Evolutionary conservation across 805 yeast genomes (phyloP).

Genomic region (Zygosaccharomyces kombuchaensis): DNA sequence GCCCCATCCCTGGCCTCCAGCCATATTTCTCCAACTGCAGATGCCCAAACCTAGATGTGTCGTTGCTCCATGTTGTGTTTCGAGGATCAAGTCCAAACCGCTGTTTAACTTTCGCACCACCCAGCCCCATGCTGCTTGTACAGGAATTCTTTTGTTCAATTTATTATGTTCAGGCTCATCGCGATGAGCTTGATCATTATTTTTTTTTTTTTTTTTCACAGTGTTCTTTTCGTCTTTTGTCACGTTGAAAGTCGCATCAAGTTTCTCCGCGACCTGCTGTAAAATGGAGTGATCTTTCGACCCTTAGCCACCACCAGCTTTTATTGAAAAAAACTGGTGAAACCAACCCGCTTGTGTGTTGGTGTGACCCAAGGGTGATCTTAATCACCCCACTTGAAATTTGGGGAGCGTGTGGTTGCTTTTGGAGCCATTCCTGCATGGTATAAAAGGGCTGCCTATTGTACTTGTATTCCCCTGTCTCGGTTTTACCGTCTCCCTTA

Average conservation of each 20-base stretch:
- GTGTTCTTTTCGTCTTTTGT: not conserved
- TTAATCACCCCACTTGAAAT: not conserved
- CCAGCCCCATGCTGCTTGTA: constrained; percentile 59
- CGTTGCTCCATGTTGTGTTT: constrained; percentile 91
- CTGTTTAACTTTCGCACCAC: constrained; percentile 74
- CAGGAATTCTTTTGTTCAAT: too few species aligned
- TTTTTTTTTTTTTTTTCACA: not conserved
- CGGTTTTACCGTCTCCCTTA: too few species aligned
- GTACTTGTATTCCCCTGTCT: not conserved
- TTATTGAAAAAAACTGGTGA: too few species aligned
- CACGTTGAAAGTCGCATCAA: not conserved
- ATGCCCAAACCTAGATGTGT: constrained; percentile 80
- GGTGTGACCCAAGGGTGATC: not conserved
- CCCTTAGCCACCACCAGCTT: not conserved
- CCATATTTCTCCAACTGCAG: constrained; percentile 77
- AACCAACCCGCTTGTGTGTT: too few species aligned
- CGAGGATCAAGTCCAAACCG: constrained; percentile 90
- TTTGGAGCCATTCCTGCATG: not conserved
- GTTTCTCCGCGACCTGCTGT: not conserved
- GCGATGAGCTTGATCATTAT: constrained; percentile 1
- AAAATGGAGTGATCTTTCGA: not conserved
- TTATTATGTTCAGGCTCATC: not conserved
- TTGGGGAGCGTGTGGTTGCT: not conserved
- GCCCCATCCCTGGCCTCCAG: constrained; percentile 89
- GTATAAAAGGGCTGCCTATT: not conserved